Percentiles rank a stretch among this genome's conserved stretches.
phyloP scores from a whole-genome alignment of 1,139 yeast genomes.

The Suhomyces bolitotheri region DNA sequence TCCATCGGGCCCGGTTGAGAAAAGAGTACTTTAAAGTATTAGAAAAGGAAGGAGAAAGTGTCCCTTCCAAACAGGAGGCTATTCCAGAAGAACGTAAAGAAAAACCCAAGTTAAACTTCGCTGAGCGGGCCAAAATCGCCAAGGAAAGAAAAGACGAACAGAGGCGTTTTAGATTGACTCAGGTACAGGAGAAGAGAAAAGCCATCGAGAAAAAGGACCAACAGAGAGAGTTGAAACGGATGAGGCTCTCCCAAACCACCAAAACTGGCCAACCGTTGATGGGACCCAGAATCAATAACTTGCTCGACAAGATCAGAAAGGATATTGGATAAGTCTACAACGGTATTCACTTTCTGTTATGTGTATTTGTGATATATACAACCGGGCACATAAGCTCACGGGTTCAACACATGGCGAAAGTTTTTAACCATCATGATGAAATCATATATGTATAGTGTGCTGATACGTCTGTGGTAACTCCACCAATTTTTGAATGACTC shows the following conservation, averaged over 20 bases:
- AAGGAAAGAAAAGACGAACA: conserved; percentile 27
- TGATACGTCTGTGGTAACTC: conserved; percentile 50
- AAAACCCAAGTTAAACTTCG: conserved; percentile 28
- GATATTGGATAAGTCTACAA: conserved; percentile 26
- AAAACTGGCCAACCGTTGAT: conserved; percentile 81
- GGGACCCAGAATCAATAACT: conserved; percentile 83
- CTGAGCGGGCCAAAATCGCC: conserved; percentile 50
- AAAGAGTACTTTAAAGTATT: conserved; percentile 79
- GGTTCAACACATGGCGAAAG: conserved; percentile 3
- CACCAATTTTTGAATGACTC: conserved; percentile 37
- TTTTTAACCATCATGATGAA: conserved; percentile 32
- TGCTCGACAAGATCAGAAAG: conserved; percentile 72
- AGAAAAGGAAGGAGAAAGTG: conserved; percentile 63
- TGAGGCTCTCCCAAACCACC: conserved; percentile 59
- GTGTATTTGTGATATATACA: conserved; percentile 1
- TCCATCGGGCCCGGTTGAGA: conserved; percentile 80
- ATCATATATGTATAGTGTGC: conserved; percentile 61
- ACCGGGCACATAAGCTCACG: not conserved
- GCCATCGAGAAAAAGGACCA: conserved; percentile 18
- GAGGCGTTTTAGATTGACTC: conserved; percentile 29
- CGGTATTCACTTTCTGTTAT: no score
- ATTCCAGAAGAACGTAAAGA: conserved; percentile 18
- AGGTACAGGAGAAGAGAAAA: conserved; percentile 20
- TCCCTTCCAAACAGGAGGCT: conserved; percentile 27
- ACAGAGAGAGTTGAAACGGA: conserved; percentile 48